Evolutionary conservation across 257 asterid genomes (phyloP), one percentile per base, ranked within the genome.

Genomic region (Solanum acaule): DNA sequence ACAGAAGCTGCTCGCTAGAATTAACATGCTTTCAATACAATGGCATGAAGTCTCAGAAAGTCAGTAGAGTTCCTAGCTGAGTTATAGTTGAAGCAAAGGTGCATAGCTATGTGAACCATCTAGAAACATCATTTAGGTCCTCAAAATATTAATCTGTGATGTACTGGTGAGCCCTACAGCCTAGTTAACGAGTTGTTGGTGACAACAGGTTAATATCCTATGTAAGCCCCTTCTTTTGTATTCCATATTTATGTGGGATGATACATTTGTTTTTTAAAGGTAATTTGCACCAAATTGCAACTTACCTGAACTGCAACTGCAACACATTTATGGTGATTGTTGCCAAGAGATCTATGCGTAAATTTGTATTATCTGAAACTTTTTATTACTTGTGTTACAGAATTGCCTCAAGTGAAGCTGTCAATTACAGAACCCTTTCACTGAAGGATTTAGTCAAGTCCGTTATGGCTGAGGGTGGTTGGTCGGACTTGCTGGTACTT

Each of bases 391-490:
- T 56, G 10, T 82, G 61, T 75, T 86, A 46, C 91, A 92, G 93
- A 85, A 89, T 86, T 70, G 81, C 88, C 88, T 88, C 87, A 91
- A 92, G 94, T 90, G 93, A 95, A 91, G 92, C 90, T 87, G 94
- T 95, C 88, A 93, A 95, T 46, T 96, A 96, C 89, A 94, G 96
- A 92, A 92, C 88, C 78, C 96, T 96, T 14, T 92, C 94, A 68
- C 93, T 96, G 27, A 92, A 92, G 88, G 98, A 95, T 89, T 90
- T 96, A 88, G 98, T 94, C 89, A 94, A 92, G 90, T 95, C 96
- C 61, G 95, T 95, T 84, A 92, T 95, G 96, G 83, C 93, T 79
- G 93, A 94, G 89, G 99, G 99, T 61, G 97, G 99, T 76, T 96
- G 98, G 99, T 93, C 95, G 10, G 91, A 92, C 89, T 91, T 93